Conservation (phyloP, 2,329 filamentous ascomycete genomes). For the Xylariales sp. region DNA sequence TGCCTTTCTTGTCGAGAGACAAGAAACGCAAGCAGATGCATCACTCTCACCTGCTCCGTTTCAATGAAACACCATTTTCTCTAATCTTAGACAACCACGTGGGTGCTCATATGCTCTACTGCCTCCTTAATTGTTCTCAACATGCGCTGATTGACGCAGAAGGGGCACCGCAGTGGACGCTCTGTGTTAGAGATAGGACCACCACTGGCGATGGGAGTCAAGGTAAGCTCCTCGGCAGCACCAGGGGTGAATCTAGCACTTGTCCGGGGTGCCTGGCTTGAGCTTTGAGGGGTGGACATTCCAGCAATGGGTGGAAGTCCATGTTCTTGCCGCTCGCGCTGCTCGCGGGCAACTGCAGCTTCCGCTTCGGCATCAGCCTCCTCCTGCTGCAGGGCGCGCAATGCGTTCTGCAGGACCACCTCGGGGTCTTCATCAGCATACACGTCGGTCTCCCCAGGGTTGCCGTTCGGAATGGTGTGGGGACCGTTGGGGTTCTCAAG, state of each 20-base stretch:
- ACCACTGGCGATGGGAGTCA: constrained; percentile 51
- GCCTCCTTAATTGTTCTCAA: constrained; percentile 57
- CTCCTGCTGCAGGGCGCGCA: constrained; percentile 55
- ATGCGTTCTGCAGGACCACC: constrained; percentile 53
- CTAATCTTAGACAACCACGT: constrained; percentile 46
- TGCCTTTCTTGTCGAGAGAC: too few species aligned
- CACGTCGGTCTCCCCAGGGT: constrained; percentile 18
- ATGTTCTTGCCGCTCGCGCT: constrained; percentile 44
- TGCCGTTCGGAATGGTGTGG: constrained; percentile 16
- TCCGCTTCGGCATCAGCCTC: constrained; percentile 55
- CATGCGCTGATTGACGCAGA: constrained; percentile 59
- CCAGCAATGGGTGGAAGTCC: constrained; percentile 26
- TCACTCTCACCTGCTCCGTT: neutral
- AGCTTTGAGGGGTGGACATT: constrained; percentile 16
- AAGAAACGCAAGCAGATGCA: too few species aligned
- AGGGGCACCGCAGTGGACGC: constrained; percentile 52
- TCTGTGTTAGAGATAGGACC: constrained; percentile 41
- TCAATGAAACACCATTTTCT: neutral
- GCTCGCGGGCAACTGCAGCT: constrained; percentile 49
- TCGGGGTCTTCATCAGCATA: constrained; percentile 49
- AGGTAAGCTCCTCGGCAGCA: constrained; percentile 35
- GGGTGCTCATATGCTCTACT: constrained; percentile 58
- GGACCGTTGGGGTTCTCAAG: constrained; percentile 31
- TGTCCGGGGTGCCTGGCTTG: constrained; percentile 11
- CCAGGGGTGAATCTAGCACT: constrained; percentile 19